Percentiles rank a stretch among this genome's conserved stretches.
phyloP scores from a whole-genome alignment of 352 stramenopile genomes.

The Phytophthora rubi region DNA sequence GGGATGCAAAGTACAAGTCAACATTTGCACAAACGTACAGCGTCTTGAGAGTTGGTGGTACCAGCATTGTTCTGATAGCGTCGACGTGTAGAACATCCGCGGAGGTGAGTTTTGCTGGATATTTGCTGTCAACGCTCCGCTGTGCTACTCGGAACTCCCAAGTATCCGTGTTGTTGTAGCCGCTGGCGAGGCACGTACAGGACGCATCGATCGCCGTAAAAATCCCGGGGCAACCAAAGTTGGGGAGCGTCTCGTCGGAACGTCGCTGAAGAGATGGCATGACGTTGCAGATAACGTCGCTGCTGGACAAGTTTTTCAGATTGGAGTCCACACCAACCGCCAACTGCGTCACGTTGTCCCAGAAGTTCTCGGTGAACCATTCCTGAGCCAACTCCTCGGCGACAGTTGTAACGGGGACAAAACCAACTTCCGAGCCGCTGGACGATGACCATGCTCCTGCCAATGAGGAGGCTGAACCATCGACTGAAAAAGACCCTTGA shows the following conservation, averaged over 20 bases:
- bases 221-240: conserved; percentile 40
- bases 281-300: conserved; percentile 38
- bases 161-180: conserved; percentile 23
- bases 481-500: conserved; percentile 10
- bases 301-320: conserved; percentile 29
- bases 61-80: conserved; percentile 35
- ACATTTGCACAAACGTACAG: conserved; percentile 24
- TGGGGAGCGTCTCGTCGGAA: conserved; percentile 18
- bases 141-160: conserved; percentile 38
- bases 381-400: conserved; percentile 36
- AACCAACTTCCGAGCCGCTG: conserved; percentile 26
- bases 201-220: conserved; percentile 41
- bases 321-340: conserved; percentile 35
- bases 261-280: conserved; percentile 38
- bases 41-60: conserved; percentile 33
- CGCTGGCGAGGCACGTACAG: conserved; percentile 31
- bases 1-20: background rate
- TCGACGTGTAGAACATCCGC: conserved; percentile 34
- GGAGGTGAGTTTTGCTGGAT: conserved; percentile 16
- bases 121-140: conserved; percentile 18
- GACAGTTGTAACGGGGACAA: conserved; percentile 20
- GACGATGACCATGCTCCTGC: conserved; percentile 15
- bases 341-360: conserved; percentile 40
- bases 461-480: background rate
- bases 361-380: conserved; percentile 42